Evolutionary conservation across 2,329 filamentous ascomycete species (phyloP), one percentile per base, ranked within the genome.

Genomic region (Aspergillus versicolor): DNA sequence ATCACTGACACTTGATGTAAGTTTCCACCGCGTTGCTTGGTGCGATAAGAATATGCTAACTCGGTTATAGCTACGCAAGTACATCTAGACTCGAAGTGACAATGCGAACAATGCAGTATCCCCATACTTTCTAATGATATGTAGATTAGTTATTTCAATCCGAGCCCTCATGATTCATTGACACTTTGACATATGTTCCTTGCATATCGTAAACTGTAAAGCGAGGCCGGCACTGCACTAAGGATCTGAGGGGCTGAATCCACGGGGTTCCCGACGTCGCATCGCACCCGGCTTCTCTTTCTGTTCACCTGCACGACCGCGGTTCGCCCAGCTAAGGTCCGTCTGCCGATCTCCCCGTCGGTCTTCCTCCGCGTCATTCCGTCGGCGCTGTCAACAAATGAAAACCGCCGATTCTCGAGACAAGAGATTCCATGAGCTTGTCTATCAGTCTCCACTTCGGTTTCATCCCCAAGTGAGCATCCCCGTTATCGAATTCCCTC

Each of bases 1-100:
- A 76, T 90, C 91, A 38, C 79, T 99, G 76, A 97, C 92, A 57
- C 80, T 99, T 67, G 94, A 99, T 87, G 92, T 97, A 80, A 93
- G 93, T 81, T 54, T 54, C 56, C 32, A 24, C 22, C 46, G 56
- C 30, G 46, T 38, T n/a, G 12, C 42, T 11, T 34, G n/a, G 15
- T 24, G 13, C 32, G 19, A 3, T 38, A 4, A 15, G 24, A 15
- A n/a, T 8, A 37, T 44, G 37, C 53, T 55, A 43, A 55, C 40
- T 19, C 3, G 27, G n/a, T 37, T 40, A 24, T 27, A 55, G 53
- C 27, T 55, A 22, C 45, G 53, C 30, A 55, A 55, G 40, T 55
- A 55, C 46, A 55, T 24, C 17, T 55, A 50, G 15, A 49, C 12
- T 12, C 3, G 41, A 13, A 11, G 8, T 21, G 24, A 6, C 22